phyloP scores from a whole-genome alignment of 1,284 basidiomycete species.

The Ganoderma resinaceum region DNA sequence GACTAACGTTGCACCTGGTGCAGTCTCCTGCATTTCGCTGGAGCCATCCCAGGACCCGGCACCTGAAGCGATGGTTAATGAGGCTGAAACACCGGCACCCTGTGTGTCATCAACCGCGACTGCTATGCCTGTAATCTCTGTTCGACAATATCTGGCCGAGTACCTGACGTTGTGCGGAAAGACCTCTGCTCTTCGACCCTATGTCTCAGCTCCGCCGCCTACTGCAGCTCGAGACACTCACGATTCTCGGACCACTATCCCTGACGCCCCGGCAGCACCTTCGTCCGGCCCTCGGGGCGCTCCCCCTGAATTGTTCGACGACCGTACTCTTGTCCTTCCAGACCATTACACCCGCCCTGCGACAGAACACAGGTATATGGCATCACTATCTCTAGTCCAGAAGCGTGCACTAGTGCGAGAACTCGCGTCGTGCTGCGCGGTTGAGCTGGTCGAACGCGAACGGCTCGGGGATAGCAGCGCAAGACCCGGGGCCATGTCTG shows the following conservation, averaged over 20 bases:
- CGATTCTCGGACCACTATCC: neutral
- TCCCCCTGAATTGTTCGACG: slow-evolving; percentile 55
- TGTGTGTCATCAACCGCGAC: neutral
- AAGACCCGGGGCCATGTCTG: neutral
- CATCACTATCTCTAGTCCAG: slow-evolving; percentile 71
- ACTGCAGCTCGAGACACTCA: neutral
- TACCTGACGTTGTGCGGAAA: slow-evolving; percentile 33
- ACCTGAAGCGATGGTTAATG: neutral
- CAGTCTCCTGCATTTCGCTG: neutral
- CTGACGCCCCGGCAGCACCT: no score
- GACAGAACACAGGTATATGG: slow-evolving; percentile 68
- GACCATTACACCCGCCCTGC: slow-evolving; percentile 40
- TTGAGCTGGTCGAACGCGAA: slow-evolving; percentile 70
- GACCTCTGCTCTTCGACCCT: neutral
- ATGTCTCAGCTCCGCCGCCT: neutral
- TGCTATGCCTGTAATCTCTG: slow-evolving; percentile 11
- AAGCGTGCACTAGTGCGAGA: slow-evolving; percentile 62
- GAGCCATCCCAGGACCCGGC: neutral
- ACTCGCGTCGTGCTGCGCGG: slow-evolving; percentile 52
- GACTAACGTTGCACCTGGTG: neutral
- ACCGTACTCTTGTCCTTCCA: slow-evolving; percentile 56
- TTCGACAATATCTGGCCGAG: slow-evolving; percentile 28
- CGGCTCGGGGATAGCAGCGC: slow-evolving; percentile 42
- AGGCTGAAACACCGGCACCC: neutral
- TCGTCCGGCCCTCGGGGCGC: slow-evolving; percentile 18